Evolutionary conservation across 176 grass and related monocot genomes (phyloP), one percentile per base, ranked within the genome.

Genomic region (Triticum dicoccoides): DNA sequence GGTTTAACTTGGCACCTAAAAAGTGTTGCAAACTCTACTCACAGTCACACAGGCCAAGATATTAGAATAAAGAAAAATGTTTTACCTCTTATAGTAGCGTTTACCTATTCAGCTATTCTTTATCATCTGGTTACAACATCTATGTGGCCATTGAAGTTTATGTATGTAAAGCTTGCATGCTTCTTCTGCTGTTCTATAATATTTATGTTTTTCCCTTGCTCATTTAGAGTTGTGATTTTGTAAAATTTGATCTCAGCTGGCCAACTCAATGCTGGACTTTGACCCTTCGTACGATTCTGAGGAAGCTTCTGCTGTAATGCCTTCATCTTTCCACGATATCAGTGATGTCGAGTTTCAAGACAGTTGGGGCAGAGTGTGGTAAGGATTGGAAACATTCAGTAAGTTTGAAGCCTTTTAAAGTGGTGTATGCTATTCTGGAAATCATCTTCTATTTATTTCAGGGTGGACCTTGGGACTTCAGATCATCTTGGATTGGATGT

Each of bases 281-380:
- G 92, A 98, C 51, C 93, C 96, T 70, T 88, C 86, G 6, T 98
- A 94, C 29, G 90, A 98, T 92, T 95, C 91, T 89, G 93, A 94
- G 30, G 85, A 92, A 89, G 84, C 93, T 84, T 90, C 90, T 70
- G 29, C 77, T 66, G 76, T 67, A 82, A 94, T 98, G 89, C 88
- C 96, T 86, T 98, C 96, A 79, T 95, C 96, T 79, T 95, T 98
- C 86, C 96, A 98, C 71, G 93, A 98, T 81, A 95, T 95, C 70
- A 87, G 90, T 37, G 84, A 95, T 86, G 67, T 98, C 0, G 88
- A 98, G 79, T 98, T 98, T 80, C 96, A 98, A 88, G 96, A 95
- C 29, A 95, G 85, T 81, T 95, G 91, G 96, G 93, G 58, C 64
- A 92, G 93, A 84, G 89, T 98, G 81, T 91, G 93, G 96, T 95